A percentile compares a stretch with the other conserved stretches of the same genome.
phyloP scores from a whole-genome alignment of 192 early-diverging fungal genomes.

The Cladochytrium replicatum region DNA sequence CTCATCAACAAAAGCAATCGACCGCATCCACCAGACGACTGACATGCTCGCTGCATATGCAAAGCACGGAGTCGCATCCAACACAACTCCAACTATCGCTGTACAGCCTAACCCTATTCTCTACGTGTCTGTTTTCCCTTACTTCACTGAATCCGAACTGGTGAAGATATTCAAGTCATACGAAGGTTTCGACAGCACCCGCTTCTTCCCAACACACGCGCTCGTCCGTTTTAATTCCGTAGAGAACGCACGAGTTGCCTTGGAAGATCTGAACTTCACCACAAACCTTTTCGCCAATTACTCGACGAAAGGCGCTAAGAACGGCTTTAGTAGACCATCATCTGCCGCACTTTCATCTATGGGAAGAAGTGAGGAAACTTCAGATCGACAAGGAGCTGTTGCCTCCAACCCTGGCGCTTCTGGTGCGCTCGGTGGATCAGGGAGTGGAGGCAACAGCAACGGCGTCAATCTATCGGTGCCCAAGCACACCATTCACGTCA shows the following conservation, averaged over 20 bases:
- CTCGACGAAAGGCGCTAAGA: conserved; percentile 41
- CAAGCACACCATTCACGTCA: conserved; percentile 41
- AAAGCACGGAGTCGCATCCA: conserved; percentile 33
- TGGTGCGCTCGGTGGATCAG: neutral
- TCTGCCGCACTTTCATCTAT: neutral
- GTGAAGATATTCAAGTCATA: conserved; percentile 35
- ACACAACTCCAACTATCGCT: conserved; percentile 31
- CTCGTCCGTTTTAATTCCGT: conserved; percentile 34
- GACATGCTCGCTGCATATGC: conserved; percentile 46
- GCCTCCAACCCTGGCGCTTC: neutral
- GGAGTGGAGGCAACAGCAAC: neutral
- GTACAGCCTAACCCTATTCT: conserved; percentile 42
- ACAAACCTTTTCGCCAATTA: conserved; percentile 45
- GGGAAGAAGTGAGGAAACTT: conserved; percentile 1
- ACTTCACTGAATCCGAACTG: conserved; percentile 37
- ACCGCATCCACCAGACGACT: conserved; percentile 25
- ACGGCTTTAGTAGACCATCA: neutral
- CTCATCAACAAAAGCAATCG: conserved; percentile 24
- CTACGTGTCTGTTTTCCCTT: conserved; percentile 38
- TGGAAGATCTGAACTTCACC: conserved; percentile 39
- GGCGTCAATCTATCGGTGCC: conserved; percentile 16
- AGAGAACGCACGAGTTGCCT: conserved; percentile 28
- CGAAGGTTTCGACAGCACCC: conserved; percentile 41
- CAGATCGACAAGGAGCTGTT: neutral
- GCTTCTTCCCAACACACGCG: conserved; percentile 40